Conservation (phyloP, 495 filamentous ascomycete genomes). For the Glarea lozoyensis region DNA sequence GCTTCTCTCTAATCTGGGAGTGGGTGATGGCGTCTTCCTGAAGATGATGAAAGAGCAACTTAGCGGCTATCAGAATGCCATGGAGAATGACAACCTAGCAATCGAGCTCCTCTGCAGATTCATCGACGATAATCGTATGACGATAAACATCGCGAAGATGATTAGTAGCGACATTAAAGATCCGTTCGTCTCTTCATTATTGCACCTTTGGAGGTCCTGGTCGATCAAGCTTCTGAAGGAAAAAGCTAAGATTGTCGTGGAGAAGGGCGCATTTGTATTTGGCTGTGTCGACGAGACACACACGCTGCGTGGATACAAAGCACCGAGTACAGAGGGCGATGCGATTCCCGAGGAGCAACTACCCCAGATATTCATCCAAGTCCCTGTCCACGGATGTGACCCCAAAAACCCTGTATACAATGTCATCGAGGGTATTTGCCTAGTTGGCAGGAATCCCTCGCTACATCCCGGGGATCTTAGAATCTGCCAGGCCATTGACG, state of each 20-base stretch:
- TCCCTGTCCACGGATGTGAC: conserved; percentile 46
- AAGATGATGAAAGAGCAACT: conserved; percentile 58
- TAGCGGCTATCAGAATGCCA: conserved; percentile 52
- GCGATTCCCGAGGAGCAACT: conserved; percentile 35
- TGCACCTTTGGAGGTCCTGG: conserved; percentile 74
- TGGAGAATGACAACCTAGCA: conserved; percentile 54
- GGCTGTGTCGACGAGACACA: conserved; percentile 82
- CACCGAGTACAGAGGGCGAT: conserved; percentile 15
- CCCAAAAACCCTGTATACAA: conserved; percentile 38
- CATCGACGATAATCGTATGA: conserved; percentile 81
- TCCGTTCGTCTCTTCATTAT: conserved; percentile 70
- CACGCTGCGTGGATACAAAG: conserved; percentile 60
- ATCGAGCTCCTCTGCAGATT: conserved; percentile 56
- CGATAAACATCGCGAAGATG: conserved; percentile 63
- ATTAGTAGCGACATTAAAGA: conserved; percentile 73
- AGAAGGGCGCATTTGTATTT: conserved; percentile 78
- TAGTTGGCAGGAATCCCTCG: conserved; percentile 87
- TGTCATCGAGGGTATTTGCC: conserved; percentile 68
- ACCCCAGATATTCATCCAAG: conserved; percentile 85
- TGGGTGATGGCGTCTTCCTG: conserved; percentile 58
- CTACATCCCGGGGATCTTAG: conserved; percentile 91
- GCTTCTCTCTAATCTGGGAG: conserved; percentile 69
- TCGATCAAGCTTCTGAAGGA: conserved; percentile 81
- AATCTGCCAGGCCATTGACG: conserved; percentile 76
- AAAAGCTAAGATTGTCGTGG: conserved; percentile 77